Percentiles rank a stretch among this genome's conserved stretches.
These are phyloP conservation scores for Elsinoe necatrix DNA, from an alignment of 2,329 filamentous ascomycete genomes.

Conservation along the genomic window DNA sequence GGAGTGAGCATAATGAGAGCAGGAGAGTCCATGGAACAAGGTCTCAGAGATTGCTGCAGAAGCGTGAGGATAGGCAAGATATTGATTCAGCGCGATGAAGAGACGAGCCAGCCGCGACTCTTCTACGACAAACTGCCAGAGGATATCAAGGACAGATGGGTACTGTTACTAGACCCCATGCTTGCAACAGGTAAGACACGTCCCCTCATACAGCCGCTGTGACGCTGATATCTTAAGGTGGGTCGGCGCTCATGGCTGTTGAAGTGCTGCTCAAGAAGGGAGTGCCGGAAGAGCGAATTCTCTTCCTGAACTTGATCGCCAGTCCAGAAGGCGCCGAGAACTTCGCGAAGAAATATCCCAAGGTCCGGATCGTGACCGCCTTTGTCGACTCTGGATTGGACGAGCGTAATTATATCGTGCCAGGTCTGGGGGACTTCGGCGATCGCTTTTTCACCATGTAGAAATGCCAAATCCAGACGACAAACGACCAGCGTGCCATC, in stretches of 20 bases:
- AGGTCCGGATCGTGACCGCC: constrained; percentile 82
- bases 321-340: constrained; percentile 85
- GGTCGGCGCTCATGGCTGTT: constrained; percentile 93
- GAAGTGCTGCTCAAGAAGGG: constrained; percentile 83
- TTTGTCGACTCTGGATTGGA: constrained; percentile 96
- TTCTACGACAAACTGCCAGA: constrained; percentile 97
- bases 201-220: constrained; percentile 17
- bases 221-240: constrained; percentile 47
- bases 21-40: constrained; percentile 97
- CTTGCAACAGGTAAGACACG: constrained; percentile 72
- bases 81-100: constrained; percentile 92
- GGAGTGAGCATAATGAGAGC: constrained; percentile 98
- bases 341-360: constrained; percentile 83
- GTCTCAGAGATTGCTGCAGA: constrained; percentile 87
- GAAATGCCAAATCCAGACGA: background rate
- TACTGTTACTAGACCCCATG: constrained; percentile 94
- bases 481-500: background rate
- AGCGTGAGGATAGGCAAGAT: constrained; percentile 99
- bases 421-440: constrained; percentile 89
- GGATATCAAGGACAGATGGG: constrained; percentile 89
- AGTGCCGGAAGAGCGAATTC: constrained; percentile 87
- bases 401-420: constrained; percentile 97
- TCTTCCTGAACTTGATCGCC: constrained; percentile 96
- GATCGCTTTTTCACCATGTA: constrained; percentile 92
- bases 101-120: constrained; percentile 81